These are phyloP conservation scores for Zygosaccharomyces bailii DNA, from an alignment of 805 yeast species.

Conservation along the genomic window DNA sequence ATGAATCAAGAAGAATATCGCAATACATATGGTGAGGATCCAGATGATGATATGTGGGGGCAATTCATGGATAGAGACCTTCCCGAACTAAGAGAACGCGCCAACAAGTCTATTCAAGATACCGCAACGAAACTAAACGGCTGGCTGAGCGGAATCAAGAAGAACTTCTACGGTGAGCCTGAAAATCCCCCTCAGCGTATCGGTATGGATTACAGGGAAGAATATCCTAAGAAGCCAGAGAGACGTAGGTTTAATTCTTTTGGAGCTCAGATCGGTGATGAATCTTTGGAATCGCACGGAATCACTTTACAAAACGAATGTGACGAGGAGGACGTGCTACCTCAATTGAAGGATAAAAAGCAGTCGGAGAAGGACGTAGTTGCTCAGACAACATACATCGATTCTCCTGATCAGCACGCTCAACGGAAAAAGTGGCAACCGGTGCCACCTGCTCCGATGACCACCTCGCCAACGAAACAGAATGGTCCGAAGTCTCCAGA, in stretches of 20 bases:
- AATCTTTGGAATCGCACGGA: conserved; percentile 32
- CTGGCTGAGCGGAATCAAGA: conserved; percentile 65
- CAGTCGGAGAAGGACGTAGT: conserved; percentile 22
- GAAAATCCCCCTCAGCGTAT: not conserved
- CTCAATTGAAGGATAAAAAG: conserved; percentile 25
- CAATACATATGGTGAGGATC: conserved; percentile 33
- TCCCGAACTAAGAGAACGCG: conserved; percentile 60
- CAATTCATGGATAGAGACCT: conserved; percentile 54
- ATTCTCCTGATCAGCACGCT: conserved; percentile 28
- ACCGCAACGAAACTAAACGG: conserved; percentile 70
- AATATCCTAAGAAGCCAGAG: conserved; percentile 19
- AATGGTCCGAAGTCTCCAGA: conserved; percentile 19
- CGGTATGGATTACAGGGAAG: conserved; percentile 8
- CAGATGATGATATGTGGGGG: conserved; percentile 51
- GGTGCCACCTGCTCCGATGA: conserved; percentile 27
- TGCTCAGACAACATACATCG: conserved; percentile 34
- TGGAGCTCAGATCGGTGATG: conserved; percentile 34
- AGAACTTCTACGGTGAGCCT: conserved; percentile 19
- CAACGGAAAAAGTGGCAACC: conserved; percentile 29
- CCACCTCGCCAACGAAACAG: conserved; percentile 29
- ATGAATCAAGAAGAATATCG: conserved; percentile 17
- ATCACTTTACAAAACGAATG: conserved; percentile 28
- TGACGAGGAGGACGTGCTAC: conserved; percentile 35
- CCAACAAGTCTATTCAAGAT: conserved; percentile 75
- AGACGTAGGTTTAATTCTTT: conserved; percentile 33